Evolutionary conservation across 192 early-diverging fungal species (phyloP).

Genomic region (Coemansia sp.): DNA sequence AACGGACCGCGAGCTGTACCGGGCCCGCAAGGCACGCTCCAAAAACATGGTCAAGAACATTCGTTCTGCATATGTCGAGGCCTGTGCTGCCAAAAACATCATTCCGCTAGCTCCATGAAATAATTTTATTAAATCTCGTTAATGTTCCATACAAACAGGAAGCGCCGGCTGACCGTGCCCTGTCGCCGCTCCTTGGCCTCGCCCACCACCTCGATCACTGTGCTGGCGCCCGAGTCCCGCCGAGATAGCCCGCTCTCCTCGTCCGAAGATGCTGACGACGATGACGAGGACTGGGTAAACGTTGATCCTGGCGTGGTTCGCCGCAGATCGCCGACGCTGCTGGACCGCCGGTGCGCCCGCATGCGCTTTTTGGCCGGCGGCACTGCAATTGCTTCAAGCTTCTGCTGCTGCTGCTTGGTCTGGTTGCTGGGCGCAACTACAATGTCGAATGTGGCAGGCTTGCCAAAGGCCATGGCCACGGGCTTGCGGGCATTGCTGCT

Average conservation of each 20-base stretch:
- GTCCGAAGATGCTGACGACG: not conserved
- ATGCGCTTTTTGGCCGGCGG: constrained; percentile 42
- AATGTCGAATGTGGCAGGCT: constrained; percentile 42
- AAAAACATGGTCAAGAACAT: constrained; percentile 22
- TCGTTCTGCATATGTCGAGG: constrained; percentile 30
- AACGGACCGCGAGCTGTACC: constrained; percentile 18
- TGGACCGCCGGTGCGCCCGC: constrained; percentile 38
- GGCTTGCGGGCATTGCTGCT: constrained; percentile 17
- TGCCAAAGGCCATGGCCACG: constrained; percentile 42
- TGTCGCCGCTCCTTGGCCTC: constrained; percentile 45
- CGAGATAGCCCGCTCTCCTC: constrained; percentile 1
- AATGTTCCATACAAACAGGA: constrained; percentile 53
- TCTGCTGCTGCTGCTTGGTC: not conserved
- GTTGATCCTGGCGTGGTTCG: constrained; percentile 11
- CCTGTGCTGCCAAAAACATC: constrained; percentile 13
- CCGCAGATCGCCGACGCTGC: constrained; percentile 33
- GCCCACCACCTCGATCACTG: constrained; percentile 42
- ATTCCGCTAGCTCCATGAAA: constrained; percentile 13
- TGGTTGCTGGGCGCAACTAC: constrained; percentile 14
- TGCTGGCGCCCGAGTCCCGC: constrained; percentile 41
- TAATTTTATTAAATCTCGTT: constrained; percentile 18
- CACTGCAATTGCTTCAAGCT: not conserved
- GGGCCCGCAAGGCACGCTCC: constrained; percentile 15
- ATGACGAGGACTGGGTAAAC: constrained; percentile 4
- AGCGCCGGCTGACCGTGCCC: constrained; percentile 45